Base-by-base conservation (phyloP, 148 eudicot genomes). In the Fallopia convolvulus region DNA sequence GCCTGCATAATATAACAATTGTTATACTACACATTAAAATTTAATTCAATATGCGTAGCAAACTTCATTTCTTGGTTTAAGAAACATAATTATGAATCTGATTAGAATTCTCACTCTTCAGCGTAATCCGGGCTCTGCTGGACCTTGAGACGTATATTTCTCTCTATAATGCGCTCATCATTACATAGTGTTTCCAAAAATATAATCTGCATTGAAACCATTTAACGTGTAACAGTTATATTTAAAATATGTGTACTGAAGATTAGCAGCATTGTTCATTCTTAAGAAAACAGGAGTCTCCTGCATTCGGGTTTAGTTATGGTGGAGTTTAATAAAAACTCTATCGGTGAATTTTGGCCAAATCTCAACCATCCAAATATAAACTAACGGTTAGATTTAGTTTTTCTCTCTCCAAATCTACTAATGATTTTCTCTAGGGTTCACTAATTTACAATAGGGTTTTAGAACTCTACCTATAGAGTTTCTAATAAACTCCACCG, bases 101-200 rank as follows among this genome's bases (percentile, higher is more conserved):
- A 70, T 17, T 73, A 48, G 80, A 40, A 55, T 18, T 72, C 94
- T 81, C 89, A 95, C 99, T 91, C 90, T 80, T 95, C 99, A 44
- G 99, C 92, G 83, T 95, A 95, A 80, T 95, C 99, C 74, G 99
- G 99, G 83, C 99, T 95, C 79, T 95, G 99, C 83, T 95, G 99
- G 84, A 95, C 91, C 82, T 95, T 95, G 78, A 95, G 91, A 44
- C 99, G 94, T 87, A 95, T 95, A 78, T 95, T 92, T 83, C 97
- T 87, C 85, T 92, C 99, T 77, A 95, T 95, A 79, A 95, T 91
- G 77, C 79, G 58, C 50, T 79, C 78, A 85, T 92, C 97, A 77
- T 88, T 89, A 85, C 99, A 92, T 73, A 95, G 42, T 60, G 97
- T 95, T 83, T 95, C 99, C 87, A 95, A 79, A 83, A 95, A 95